These are phyloP conservation scores for Chrysanthemum makinoi DNA, from an alignment of 129 eudicot genomes.

Conservation along the genomic window DNA sequence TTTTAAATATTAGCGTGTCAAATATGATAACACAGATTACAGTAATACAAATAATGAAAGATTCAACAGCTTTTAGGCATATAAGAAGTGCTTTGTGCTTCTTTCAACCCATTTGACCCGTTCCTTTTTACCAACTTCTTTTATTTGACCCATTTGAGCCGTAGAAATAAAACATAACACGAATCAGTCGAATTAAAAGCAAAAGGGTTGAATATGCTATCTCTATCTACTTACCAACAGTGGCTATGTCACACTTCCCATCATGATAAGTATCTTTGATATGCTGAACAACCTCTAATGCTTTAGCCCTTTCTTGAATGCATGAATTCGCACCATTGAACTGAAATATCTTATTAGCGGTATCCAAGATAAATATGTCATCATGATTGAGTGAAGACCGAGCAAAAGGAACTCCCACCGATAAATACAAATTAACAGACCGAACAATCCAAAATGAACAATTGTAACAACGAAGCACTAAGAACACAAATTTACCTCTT, in stretches of 20 bases:
- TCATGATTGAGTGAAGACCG: conserved; percentile 93
- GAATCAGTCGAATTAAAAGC: no score
- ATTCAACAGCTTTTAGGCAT: no score
- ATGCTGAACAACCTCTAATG: conserved; percentile 95
- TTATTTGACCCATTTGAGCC: no score
- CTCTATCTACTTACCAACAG: conserved; percentile 60
- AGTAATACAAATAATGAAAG: no score
- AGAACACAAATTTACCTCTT: conserved; percentile 63
- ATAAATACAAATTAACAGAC: not conserved
- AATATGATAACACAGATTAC: no score
- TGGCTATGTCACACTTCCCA: conserved; percentile 94
- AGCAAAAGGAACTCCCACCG: conserved; percentile 65
- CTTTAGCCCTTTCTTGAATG: conserved; percentile 98
- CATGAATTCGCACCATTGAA: conserved; percentile 90
- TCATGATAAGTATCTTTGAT: conserved; percentile 91
- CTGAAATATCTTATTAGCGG: conserved; percentile 81
- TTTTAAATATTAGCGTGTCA: no score
- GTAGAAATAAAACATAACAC: no score
- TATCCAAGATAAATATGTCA: conserved; percentile 87
- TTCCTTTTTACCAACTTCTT: no score
- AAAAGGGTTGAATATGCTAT: no score
- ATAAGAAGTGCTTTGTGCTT: no score
- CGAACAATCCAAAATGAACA: conserved; percentile 12
- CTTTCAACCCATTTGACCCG: no score
- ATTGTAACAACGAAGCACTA: conserved; percentile 18